Evolutionary conservation across 768 basidiomycete species (phyloP).

Genomic region (Clathrus columnatus): DNA sequence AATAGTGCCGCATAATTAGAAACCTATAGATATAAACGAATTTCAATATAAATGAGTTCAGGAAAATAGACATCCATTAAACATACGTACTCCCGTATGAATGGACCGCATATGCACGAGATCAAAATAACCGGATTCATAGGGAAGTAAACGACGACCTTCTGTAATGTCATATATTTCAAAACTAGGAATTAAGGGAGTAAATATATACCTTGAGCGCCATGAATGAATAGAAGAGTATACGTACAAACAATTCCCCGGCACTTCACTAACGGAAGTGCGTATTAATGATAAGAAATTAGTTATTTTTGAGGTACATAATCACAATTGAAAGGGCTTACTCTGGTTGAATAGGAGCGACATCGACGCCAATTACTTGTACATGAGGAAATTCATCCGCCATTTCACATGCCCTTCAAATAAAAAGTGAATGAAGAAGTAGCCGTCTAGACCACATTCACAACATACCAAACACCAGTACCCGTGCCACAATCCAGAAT

Average conservation of each 20-base stretch:
- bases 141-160: constrained; percentile 41
- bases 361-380: constrained; percentile 63
- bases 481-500: constrained; percentile 68
- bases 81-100: constrained; percentile 50
- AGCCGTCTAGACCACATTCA: constrained; percentile 11
- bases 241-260: constrained; percentile 70
- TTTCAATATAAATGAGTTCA: constrained; percentile 7
- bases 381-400: constrained; percentile 55
- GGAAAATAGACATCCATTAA: constrained; percentile 11
- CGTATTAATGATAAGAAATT: not conserved
- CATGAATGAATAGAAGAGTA: constrained; percentile 14
- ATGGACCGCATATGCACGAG: constrained; percentile 63
- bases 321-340: constrained; percentile 27
- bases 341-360: constrained; percentile 70
- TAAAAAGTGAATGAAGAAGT: not conserved
- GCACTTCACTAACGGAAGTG: constrained; percentile 44
- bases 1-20: constrained; percentile 52
- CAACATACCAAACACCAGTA: constrained; percentile 54
- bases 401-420: constrained; percentile 65
- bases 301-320: not conserved
- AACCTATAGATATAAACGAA: constrained; percentile 35
- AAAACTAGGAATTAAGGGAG: constrained; percentile 35
- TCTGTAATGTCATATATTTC: constrained; percentile 57
- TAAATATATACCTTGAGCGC: constrained; percentile 2
- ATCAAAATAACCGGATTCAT: constrained; percentile 55